Percentiles rank a stretch among this genome's conserved stretches.
These are phyloP conservation scores for Vigna radiata DNA, from an alignment of 306 rosid species.

Conservation along the genomic window DNA sequence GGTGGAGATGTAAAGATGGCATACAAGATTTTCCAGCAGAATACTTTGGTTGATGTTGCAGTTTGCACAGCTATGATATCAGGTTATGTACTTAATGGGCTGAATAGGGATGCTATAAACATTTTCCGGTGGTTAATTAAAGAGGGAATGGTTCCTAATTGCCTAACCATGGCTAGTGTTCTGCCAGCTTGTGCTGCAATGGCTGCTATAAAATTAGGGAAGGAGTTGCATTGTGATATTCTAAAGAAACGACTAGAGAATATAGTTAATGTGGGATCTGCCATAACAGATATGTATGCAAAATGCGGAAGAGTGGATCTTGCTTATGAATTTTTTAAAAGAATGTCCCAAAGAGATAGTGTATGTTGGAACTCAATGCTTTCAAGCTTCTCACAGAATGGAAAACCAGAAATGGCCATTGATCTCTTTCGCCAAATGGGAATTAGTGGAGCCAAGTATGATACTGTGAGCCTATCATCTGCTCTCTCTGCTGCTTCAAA, in stretches of 20 bases:
- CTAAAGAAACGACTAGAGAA: constrained; percentile 57
- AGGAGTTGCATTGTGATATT: constrained; percentile 74
- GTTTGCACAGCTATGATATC: constrained; percentile 81
- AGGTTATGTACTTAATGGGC: constrained; percentile 68
- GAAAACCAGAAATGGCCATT: constrained; percentile 72
- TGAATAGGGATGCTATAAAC: constrained; percentile 64
- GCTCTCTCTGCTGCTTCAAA: constrained; percentile 75
- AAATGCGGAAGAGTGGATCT: constrained; percentile 85
- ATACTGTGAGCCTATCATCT: constrained; percentile 70
- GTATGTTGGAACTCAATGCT: constrained; percentile 90
- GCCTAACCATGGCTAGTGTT: constrained; percentile 70
- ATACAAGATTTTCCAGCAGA: constrained; percentile 56
- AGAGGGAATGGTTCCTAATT: constrained; percentile 68
- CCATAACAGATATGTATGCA: constrained; percentile 80
- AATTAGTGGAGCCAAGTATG: constrained; percentile 58
- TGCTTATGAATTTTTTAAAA: constrained; percentile 57
- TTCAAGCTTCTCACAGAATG: constrained; percentile 71
- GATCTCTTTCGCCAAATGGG: constrained; percentile 77
- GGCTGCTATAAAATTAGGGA: constrained; percentile 69
- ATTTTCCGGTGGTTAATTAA: constrained; percentile 66
- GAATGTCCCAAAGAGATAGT: constrained; percentile 68
- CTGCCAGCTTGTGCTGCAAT: constrained; percentile 78
- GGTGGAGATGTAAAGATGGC: constrained; percentile 66
- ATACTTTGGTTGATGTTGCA: constrained; percentile 59
- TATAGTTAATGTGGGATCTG: constrained; percentile 66